These are phyloP conservation scores for Colletotrichum eremochloae DNA, from an alignment of 2,329 filamentous ascomycete species.

Conservation along the genomic window DNA sequence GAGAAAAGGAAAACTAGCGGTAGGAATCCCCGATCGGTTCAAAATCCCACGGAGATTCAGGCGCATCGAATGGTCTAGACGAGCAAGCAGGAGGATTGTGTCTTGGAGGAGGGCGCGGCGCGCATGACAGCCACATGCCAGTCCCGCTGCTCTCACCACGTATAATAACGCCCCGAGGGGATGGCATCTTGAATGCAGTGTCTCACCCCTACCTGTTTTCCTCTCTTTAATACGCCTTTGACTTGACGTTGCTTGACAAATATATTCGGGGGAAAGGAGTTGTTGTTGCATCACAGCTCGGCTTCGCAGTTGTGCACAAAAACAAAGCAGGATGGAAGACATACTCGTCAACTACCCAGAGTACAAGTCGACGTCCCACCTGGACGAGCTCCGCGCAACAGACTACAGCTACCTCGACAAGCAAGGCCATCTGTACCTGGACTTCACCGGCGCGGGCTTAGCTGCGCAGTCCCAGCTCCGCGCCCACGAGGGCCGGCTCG, in stretches of 20 bases:
- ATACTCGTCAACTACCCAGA: slow-evolving; percentile 49
- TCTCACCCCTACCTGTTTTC: neutral
- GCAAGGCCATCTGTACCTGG: slow-evolving; percentile 56
- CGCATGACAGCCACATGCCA: neutral
- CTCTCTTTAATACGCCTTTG: neutral
- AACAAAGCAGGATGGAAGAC: slow-evolving; percentile 2
- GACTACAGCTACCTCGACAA: slow-evolving; percentile 56
- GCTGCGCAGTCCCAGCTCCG: slow-evolving; percentile 50
- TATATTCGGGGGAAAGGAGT: neutral
- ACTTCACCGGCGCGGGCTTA: slow-evolving; percentile 57
- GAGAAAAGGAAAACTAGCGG: neutral
- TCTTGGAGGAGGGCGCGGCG: neutral
- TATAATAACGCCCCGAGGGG: neutral
- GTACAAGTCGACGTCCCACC: slow-evolving; percentile 48
- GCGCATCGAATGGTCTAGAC: neutral
- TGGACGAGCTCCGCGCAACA: slow-evolving; percentile 50
- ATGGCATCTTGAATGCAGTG: neutral
- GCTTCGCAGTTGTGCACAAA: neutral
- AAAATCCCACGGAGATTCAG: neutral
- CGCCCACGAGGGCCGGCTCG: slow-evolving; percentile 50
- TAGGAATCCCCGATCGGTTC: neutral
- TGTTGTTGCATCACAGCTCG: neutral
- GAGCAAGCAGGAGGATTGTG: neutral
- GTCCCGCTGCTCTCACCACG: neutral
- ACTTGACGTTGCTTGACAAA: too few relatives aligned